phyloP scores from a whole-genome alignment of 2,329 filamentous ascomycete species.

The Sphaerulina populicola region DNA sequence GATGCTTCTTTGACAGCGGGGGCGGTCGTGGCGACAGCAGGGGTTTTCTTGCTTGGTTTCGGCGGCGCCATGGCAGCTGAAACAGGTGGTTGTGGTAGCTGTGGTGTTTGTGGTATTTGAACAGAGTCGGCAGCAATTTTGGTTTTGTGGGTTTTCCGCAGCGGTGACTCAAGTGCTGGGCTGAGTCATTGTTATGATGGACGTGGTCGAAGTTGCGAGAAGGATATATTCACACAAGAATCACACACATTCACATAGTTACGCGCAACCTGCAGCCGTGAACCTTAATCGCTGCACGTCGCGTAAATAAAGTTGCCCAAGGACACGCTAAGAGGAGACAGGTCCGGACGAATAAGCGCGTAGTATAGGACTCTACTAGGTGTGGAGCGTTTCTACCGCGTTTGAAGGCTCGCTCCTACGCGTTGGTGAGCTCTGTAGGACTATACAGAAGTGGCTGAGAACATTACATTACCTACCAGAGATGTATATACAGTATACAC shows the following conservation, averaged over 20 bases:
- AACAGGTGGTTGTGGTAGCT: conserved; percentile 2
- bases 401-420: too few relatives aligned
- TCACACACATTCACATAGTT: not conserved
- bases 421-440: too few relatives aligned
- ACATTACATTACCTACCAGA: too few relatives aligned
- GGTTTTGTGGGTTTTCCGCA: not conserved
- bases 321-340: too few relatives aligned
- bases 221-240: not conserved
- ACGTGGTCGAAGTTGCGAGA: too few relatives aligned
- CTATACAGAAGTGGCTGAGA: too few relatives aligned
- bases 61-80: conserved; percentile 39
- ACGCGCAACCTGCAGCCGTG: too few relatives aligned
- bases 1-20: conserved; percentile 25
- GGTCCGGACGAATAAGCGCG: too few relatives aligned
- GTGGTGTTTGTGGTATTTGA: not conserved
- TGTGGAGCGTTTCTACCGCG: too few relatives aligned
- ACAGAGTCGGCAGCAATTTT: conserved; percentile 1
- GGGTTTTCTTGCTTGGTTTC: conserved; percentile 38
- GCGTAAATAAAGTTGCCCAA: not conserved
- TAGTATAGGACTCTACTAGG: too few relatives aligned
- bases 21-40: conserved; percentile 13
- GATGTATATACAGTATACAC: too few relatives aligned
- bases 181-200: not conserved
- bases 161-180: conserved; percentile 1
- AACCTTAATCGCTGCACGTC: not conserved